Conservation (phyloP, 192 early-diverging fungal species). For the Coemansia nantahalensis region DNA sequence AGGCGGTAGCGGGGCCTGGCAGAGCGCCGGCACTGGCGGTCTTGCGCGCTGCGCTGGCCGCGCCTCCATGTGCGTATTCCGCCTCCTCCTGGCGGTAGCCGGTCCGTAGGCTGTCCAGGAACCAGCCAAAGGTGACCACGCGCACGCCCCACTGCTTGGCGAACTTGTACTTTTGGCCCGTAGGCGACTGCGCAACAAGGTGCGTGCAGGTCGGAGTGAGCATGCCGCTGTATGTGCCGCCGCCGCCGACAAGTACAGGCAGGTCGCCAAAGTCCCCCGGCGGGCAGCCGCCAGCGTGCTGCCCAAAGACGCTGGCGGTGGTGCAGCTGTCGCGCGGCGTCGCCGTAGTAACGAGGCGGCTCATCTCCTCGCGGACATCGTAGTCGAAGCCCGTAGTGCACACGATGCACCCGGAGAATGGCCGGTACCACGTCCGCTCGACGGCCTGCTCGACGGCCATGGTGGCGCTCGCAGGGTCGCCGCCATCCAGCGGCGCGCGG, state of each 20-base stretch:
- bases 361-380: conserved; percentile 39
- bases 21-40: too few relatives aligned
- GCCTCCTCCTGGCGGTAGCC: conserved; percentile 33
- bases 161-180: conserved; percentile 49
- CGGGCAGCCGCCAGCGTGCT: neutral
- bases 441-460: conserved; percentile 16
- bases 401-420: conserved; percentile 43
- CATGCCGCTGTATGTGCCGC: conserved; percentile 31
- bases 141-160: conserved; percentile 30
- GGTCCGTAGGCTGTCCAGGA: conserved; percentile 22
- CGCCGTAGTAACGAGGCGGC: conserved; percentile 3
- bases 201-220: conserved; percentile 46
- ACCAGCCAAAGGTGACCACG: conserved; percentile 39
- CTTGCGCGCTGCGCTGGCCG: neutral
- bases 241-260: conserved; percentile 25
- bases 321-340: neutral
- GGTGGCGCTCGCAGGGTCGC: neutral
- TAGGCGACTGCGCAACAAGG: conserved; percentile 22
- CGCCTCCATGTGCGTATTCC: conserved; percentile 2
- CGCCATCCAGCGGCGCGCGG: neutral
- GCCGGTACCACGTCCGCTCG: conserved; percentile 21
- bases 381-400: conserved; percentile 41
- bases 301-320: neutral
- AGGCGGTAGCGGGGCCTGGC: too few relatives aligned
- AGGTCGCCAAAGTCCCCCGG: neutral